Base-by-base conservation (phyloP, 2,329 filamentous ascomycete genomes). In the Iodosphaeria phyllophila region DNA sequence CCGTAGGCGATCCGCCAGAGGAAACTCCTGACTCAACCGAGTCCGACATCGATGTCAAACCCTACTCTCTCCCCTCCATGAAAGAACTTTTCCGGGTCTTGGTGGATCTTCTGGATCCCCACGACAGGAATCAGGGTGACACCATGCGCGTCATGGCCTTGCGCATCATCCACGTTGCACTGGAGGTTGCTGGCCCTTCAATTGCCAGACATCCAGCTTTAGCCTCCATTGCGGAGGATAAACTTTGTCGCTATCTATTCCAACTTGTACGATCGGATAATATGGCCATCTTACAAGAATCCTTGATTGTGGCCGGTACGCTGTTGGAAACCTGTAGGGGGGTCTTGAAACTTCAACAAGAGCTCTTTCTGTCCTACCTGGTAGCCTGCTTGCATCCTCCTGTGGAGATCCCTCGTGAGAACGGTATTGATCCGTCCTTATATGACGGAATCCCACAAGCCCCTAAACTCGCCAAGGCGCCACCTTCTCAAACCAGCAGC, bases 61-160 rank as follows among this genome's bases (percentile, higher is more conserved):
- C 91, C 0, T 98, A 98, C 47, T 92, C 84, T 9, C 53, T 98
- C 16, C 83, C 86, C 2, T 93, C 86, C 3, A 93, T 98, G 36
- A 64, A 84, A 35, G 91, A 98, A 46, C 64, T 98, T 1, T 92
- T 98, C 44, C 64, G 89, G 26, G 89, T 95, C 20, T 57, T 98
- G 14, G 86, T 95, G 22, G 86, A 92, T 46, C 72, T 98, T 10
- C 54, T 98, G 14, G 83, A 98, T 43, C 89, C 91, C 2, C 79
- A 92, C 41, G 86, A 95, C 48, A 74, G 71, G 26, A 79, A 86
- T 38, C 80, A 93, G 47, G 91, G 83, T 3, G 89, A 98, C 43
- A 75, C 80, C 1, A 89, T 95, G 75, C 71, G 86, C 37, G 82
- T 98, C 20, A 98, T 98, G 84, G 89, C 89, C 11, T 55, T 98